Evolutionary conservation across 352 stramenopile species (phyloP).

Genomic region (Globisporangium solare): DNA sequence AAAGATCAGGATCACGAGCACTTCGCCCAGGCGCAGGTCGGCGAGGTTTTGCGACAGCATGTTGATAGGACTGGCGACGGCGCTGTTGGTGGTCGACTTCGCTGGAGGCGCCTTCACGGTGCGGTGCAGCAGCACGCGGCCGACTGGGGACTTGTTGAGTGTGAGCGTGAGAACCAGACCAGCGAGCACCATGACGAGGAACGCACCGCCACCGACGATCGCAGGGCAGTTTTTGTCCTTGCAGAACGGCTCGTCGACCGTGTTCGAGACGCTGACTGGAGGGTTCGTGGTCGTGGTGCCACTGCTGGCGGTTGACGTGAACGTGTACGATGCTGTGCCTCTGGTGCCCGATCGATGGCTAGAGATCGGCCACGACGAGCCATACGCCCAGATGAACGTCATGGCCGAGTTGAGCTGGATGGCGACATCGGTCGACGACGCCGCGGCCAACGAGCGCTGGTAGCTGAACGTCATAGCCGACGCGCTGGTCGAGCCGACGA

Average conservation of each 20-base stretch:
- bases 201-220: constrained; percentile 34
- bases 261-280: neutral
- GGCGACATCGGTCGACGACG: constrained; percentile 38
- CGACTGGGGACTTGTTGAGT: neutral
- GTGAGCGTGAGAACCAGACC: neutral
- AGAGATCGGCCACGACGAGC: constrained; percentile 56
- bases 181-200: constrained; percentile 46
- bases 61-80: constrained; percentile 29
- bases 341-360: constrained; percentile 37
- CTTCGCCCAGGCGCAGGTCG: constrained; percentile 57
- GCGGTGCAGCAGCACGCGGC: constrained; percentile 3
- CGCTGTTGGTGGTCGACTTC: constrained; percentile 35
- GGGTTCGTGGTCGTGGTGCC: constrained; percentile 14
- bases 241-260: neutral
- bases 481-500: constrained; percentile 27
- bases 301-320: constrained; percentile 24
- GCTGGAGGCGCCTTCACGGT: neutral
- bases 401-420: constrained; percentile 24
- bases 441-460: constrained; percentile 52
- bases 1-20: constrained; percentile 58
- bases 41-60: constrained; percentile 52
- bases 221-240: constrained; percentile 53
- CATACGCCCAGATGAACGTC: constrained; percentile 68
- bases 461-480: constrained; percentile 62
- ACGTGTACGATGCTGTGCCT: constrained; percentile 48